phyloP scores from a whole-genome alignment of 2,329 filamentous ascomycete species.

The Diaporthe destruens region DNA sequence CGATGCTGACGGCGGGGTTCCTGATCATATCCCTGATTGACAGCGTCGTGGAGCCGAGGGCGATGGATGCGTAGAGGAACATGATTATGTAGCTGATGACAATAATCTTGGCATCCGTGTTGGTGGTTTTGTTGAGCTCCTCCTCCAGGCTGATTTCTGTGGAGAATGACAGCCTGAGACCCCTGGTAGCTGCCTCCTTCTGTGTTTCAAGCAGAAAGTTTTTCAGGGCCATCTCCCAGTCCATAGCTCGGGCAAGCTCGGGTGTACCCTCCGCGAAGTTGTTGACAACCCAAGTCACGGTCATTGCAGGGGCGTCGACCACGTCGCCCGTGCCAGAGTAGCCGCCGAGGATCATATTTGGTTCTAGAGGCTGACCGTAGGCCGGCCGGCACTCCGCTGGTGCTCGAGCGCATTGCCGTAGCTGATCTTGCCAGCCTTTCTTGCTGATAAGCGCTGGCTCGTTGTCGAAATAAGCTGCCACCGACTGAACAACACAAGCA shows the following conservation, averaged over 20 bases:
- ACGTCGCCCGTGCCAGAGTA: constrained; percentile 75
- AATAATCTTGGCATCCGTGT: constrained; percentile 97
- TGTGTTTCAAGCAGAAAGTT: constrained; percentile 82
- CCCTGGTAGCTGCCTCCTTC: constrained; percentile 80
- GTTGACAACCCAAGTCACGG: constrained; percentile 94
- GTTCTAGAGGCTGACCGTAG: constrained; percentile 89
- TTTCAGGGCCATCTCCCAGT: constrained; percentile 88
- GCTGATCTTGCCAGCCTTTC: constrained; percentile 76
- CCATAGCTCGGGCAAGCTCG: constrained; percentile 80
- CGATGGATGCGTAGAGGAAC: constrained; percentile 96
- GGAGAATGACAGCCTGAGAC: constrained; percentile 90
- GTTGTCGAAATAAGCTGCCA: constrained; percentile 89
- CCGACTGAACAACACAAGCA: constrained; percentile 91
- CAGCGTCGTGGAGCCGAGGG: constrained; percentile 88
- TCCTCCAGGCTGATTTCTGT: constrained; percentile 96
- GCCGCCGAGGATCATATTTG: constrained; percentile 87
- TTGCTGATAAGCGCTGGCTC: constrained; percentile 72
- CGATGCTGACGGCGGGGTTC: constrained; percentile 86
- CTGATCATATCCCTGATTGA: constrained; percentile 81
- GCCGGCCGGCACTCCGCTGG: constrained; percentile 89
- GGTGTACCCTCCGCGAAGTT: constrained; percentile 81
- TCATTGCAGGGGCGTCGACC: constrained; percentile 81
- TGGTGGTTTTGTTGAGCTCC: constrained; percentile 97
- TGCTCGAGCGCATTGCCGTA: constrained; percentile 80
- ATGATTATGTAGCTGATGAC: constrained; percentile 98